A percentile compares a stretch with the other conserved stretches of the same genome.
Conservation (phyloP, 2,329 filamentous ascomycete species). For the Claviceps fusiformis region DNA sequence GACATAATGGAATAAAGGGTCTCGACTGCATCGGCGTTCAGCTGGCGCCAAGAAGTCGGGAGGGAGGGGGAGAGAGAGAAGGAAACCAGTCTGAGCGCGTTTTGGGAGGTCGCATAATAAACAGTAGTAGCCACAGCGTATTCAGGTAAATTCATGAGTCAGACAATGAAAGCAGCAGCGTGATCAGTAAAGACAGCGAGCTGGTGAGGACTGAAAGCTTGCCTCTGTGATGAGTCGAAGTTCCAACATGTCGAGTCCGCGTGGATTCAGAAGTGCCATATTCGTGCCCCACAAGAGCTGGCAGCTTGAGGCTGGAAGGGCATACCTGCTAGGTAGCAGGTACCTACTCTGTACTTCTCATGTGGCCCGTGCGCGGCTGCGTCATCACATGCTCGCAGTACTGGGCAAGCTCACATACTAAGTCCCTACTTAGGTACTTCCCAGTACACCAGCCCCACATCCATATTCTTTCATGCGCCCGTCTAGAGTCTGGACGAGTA, state of each 20-base stretch:
- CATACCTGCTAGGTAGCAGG: no score
- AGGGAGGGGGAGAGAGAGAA: background rate
- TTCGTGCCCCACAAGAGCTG: background rate
- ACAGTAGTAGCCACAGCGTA: background rate
- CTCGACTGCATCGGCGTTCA: background rate
- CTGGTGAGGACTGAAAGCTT: background rate
- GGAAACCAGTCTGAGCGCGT: background rate
- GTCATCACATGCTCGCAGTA: background rate
- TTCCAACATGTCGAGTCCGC: no score
- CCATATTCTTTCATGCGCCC: background rate
- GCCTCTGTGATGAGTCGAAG: background rate
- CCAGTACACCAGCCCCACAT: background rate
- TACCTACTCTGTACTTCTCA: background rate
- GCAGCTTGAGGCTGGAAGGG: background rate
- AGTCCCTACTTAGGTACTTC: no score
- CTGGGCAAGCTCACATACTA: background rate
- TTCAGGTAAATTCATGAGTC: background rate
- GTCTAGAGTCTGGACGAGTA: background rate
- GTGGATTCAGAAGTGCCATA: background rate
- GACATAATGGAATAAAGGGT: background rate
- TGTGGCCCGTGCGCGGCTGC: background rate
- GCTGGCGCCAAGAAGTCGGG: background rate
- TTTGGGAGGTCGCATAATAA: background rate
- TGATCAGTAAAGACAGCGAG: background rate
- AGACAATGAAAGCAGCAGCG: background rate